These are phyloP conservation scores for Terfezia boudieri DNA, from an alignment of 495 filamentous ascomycete species.

Conservation along the genomic window DNA sequence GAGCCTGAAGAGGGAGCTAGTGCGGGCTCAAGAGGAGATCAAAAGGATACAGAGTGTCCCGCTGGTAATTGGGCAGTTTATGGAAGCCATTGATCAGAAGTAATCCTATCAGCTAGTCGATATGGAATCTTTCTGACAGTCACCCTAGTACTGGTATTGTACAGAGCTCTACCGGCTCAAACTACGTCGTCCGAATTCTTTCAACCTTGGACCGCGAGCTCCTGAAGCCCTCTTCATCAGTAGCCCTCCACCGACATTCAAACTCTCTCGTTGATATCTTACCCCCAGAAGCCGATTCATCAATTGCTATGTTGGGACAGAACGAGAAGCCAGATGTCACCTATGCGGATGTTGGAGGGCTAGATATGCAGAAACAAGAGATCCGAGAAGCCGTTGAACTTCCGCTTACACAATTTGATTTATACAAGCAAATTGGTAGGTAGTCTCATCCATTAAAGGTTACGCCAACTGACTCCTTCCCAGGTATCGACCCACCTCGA, in stretches of 20 bases:
- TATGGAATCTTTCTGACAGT: constrained; percentile 15
- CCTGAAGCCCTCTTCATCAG: constrained; percentile 90
- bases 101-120: constrained; percentile 23
- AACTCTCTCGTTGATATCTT: constrained; percentile 97
- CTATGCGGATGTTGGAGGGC: constrained; percentile 88
- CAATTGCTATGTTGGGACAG: constrained; percentile 89
- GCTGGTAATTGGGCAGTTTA: constrained; percentile 95
- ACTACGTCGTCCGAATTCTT: constrained; percentile 95
- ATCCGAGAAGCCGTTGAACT: constrained; percentile 94
- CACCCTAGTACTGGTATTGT: constrained; percentile 73
- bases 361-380: constrained; percentile 99
- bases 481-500: constrained; percentile 87
- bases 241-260: constrained; percentile 91
- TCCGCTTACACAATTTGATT: constrained; percentile 86
- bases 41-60: constrained; percentile 98
- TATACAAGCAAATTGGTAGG: constrained; percentile 84
- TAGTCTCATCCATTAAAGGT: neutral
- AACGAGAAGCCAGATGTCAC: constrained; percentile 97
- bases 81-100: constrained; percentile 99
- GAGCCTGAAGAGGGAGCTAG: constrained; percentile 89
- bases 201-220: constrained; percentile 96
- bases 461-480: constrained; percentile 12
- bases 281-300: constrained; percentile 90
- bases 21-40: constrained; percentile 96
- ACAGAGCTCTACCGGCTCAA: constrained; percentile 91